Conservation (phyloP, 2,329 filamentous ascomycete genomes). For the Lecanosticta acicola region DNA sequence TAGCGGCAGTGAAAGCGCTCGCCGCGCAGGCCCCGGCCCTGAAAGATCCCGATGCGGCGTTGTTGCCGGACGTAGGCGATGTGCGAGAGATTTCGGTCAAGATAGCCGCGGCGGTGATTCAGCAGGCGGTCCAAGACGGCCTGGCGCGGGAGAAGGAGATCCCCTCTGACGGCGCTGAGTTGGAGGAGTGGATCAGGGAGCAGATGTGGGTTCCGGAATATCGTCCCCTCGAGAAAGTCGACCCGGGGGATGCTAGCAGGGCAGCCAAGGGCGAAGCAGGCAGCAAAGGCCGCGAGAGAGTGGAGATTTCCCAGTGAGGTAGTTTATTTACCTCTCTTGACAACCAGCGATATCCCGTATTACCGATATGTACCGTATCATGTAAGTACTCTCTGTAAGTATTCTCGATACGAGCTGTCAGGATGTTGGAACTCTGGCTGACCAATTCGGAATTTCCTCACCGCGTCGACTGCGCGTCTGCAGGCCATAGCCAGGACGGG, state of each 20-base stretch:
- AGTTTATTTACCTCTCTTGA: too few relatives aligned
- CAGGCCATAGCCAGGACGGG: too few relatives aligned
- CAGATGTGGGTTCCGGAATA: conserved; percentile 78
- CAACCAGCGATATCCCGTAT: too few relatives aligned
- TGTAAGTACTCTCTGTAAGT: too few relatives aligned
- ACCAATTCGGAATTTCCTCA: too few relatives aligned
- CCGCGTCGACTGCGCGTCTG: too few relatives aligned
- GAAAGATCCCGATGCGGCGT: conserved; percentile 55
- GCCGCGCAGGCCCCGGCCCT: conserved; percentile 67
- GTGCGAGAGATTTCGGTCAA: conserved; percentile 71
- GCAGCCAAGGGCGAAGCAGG: conserved; percentile 8
- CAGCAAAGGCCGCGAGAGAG: conserved; percentile 3
- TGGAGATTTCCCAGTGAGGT: neutral
- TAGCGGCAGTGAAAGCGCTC: conserved; percentile 70
- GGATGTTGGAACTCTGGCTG: too few relatives aligned
- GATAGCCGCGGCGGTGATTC: conserved; percentile 71
- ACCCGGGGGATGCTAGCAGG: conserved; percentile 3
- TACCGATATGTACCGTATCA: too few relatives aligned
- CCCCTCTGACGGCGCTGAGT: conserved; percentile 49
- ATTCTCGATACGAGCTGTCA: too few relatives aligned
- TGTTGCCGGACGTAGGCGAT: conserved; percentile 69
- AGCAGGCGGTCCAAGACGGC: conserved; percentile 62
- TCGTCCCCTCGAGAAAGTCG: conserved; percentile 38
- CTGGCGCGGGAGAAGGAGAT: conserved; percentile 62
- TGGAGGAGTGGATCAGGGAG: conserved; percentile 67